Evolutionary conservation across 305 asterid species (phyloP).

Genomic region (Plantago coronopus): DNA sequence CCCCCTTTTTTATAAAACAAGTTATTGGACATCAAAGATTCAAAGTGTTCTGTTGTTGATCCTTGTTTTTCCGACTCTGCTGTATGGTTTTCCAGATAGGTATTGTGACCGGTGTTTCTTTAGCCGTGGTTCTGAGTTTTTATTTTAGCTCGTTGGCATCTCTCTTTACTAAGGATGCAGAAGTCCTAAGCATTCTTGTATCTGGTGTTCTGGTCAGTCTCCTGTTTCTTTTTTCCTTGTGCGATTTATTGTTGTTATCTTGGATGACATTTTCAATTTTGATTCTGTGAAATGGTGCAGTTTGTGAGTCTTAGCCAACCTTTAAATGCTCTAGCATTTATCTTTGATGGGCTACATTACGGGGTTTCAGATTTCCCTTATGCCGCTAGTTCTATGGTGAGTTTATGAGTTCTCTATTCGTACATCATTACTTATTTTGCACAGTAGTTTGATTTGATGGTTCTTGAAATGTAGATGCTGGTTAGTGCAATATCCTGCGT

Average conservation of each 20-base stretch:
- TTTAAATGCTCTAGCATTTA: conserved; percentile 74
- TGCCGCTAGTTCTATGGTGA: conserved; percentile 85
- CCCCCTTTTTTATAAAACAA: conserved; percentile 11
- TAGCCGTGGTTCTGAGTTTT: conserved; percentile 57
- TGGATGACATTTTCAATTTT: conserved; percentile 16
- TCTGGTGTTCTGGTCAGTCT: conserved; percentile 63
- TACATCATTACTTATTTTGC: background rate
- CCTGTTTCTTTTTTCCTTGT: background rate
- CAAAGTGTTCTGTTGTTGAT: conserved; percentile 6
- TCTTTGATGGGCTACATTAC: conserved; percentile 83
- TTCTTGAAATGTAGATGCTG: conserved; percentile 53
- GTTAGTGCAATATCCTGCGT: conserved; percentile 72
- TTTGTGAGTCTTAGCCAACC: conserved; percentile 92
- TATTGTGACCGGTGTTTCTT: conserved; percentile 50
- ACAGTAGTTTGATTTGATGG: conserved; percentile 20
- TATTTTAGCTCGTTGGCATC: conserved; percentile 67
- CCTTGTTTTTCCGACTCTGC: conserved; percentile 14
- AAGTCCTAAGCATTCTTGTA: conserved; percentile 58
- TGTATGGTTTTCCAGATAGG: conserved; percentile 53
- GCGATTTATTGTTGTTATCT: conserved; percentile 5
- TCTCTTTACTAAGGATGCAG: conserved; percentile 60
- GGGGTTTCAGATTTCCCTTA: conserved; percentile 89
- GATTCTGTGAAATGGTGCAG: conserved; percentile 42
- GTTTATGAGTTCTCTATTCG: conserved; percentile 1
- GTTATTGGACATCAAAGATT: too few species aligned